These are phyloP conservation scores for Dimocarpus longan DNA, from an alignment of 345 rosid species.

Conservation along the genomic window DNA sequence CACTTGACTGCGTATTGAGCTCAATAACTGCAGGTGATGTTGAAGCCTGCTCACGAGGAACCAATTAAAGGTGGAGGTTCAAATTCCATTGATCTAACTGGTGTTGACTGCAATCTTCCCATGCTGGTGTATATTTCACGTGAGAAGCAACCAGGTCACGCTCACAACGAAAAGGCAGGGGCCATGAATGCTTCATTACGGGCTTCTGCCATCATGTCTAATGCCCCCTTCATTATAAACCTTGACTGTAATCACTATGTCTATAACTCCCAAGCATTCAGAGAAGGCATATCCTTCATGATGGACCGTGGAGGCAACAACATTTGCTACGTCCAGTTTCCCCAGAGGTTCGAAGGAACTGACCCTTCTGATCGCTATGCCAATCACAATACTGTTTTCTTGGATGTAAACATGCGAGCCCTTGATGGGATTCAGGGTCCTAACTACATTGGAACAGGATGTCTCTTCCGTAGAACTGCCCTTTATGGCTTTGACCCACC, in stretches of 20 bases:
- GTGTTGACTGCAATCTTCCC: slow-evolving; percentile 33
- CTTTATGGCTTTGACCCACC: slow-evolving; percentile 36
- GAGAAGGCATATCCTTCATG: slow-evolving; percentile 35
- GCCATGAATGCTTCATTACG: slow-evolving; percentile 40
- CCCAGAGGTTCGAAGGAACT: slow-evolving; percentile 35
- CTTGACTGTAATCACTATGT: slow-evolving; percentile 36
- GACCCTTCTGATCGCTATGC: slow-evolving; percentile 39
- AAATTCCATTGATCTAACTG: slow-evolving; percentile 21
- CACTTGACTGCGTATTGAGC: background rate
- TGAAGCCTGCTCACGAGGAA: slow-evolving; percentile 31
- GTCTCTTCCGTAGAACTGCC: slow-evolving; percentile 34
- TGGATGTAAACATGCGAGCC: slow-evolving; percentile 37
- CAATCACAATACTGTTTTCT: slow-evolving; percentile 35
- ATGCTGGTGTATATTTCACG: slow-evolving; percentile 36
- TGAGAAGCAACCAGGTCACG: slow-evolving; percentile 34
- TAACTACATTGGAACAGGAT: slow-evolving; percentile 35
- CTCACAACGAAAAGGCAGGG: slow-evolving; percentile 40
- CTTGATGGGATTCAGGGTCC: slow-evolving; percentile 38
- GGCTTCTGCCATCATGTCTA: slow-evolving; percentile 33
- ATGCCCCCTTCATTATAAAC: slow-evolving; percentile 32
- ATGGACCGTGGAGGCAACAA: slow-evolving; percentile 34
- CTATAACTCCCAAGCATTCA: slow-evolving; percentile 35
- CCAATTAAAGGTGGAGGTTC: slow-evolving; percentile 24
- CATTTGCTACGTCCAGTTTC: slow-evolving; percentile 35
- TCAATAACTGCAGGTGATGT: slow-evolving; percentile 26